Conservation (phyloP, 2,329 filamentous ascomycete species). For the Dryadomyces quercivorus region DNA sequence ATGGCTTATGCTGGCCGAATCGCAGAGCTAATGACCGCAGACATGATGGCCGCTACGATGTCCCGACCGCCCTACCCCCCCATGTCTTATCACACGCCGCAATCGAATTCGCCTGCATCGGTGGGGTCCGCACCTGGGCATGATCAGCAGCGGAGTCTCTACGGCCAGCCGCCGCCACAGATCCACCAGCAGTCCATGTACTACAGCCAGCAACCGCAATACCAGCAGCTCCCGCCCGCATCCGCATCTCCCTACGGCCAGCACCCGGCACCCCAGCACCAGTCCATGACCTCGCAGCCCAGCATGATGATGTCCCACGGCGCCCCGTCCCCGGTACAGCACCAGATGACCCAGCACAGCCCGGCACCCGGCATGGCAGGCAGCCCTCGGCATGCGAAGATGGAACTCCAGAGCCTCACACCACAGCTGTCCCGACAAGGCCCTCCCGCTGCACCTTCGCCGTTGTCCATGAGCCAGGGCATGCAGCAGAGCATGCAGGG, state of each 20-base stretch:
- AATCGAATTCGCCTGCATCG: conserved; percentile 88
- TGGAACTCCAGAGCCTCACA: conserved; percentile 45
- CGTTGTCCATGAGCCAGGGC: conserved; percentile 13
- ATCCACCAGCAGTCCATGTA: conserved; percentile 76
- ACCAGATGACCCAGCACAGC: conserved; percentile 47
- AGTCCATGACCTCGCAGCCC: conserved; percentile 51
- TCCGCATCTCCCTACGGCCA: conserved; percentile 48
- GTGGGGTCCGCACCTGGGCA: conserved; percentile 82
- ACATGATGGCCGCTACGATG: conserved; percentile 58
- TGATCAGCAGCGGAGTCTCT: conserved; percentile 81
- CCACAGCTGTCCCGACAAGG: conserved; percentile 49
- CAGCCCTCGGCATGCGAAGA: conserved; percentile 49
- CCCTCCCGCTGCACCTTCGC: conserved; percentile 13
- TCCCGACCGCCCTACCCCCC: conserved; percentile 74
- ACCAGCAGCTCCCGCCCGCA: conserved; percentile 56
- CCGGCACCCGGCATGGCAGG: conserved; percentile 43
- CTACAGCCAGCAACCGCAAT: conserved; percentile 49
- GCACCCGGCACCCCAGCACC: conserved; percentile 40
- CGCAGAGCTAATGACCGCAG: conserved; percentile 21
- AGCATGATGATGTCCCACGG: conserved; percentile 56
- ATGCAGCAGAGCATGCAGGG: conserved; percentile 29
- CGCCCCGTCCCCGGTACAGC: conserved; percentile 30
- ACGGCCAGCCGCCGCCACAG: conserved; percentile 66
- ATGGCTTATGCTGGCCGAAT: too few relatives aligned
- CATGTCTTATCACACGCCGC: conserved; percentile 83